These are phyloP conservation scores for Agrocybe pediades DNA, from an alignment of 768 basidiomycete species.

Conservation along the genomic window DNA sequence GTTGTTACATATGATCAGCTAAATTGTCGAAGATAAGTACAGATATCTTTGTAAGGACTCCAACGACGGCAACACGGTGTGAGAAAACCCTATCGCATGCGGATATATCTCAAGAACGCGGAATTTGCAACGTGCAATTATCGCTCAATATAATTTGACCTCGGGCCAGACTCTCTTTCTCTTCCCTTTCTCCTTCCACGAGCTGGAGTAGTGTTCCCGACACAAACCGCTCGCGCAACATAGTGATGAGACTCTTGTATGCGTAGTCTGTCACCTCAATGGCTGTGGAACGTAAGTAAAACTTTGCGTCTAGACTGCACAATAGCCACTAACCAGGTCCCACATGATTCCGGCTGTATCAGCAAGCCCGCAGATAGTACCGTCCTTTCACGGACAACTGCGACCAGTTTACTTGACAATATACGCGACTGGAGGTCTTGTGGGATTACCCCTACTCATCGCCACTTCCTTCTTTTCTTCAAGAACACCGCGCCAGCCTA, in stretches of 20 bases:
- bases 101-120: neutral
- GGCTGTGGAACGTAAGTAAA: slow-evolving; percentile 8
- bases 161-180: too few species aligned
- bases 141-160: neutral
- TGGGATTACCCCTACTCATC: slow-evolving; percentile 51
- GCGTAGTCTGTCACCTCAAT: slow-evolving; percentile 5
- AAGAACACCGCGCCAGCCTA: slow-evolving; percentile 46
- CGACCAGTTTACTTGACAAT: slow-evolving; percentile 44
- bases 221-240: neutral
- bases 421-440: slow-evolving; percentile 53
- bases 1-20: neutral
- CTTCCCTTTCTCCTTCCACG: neutral
- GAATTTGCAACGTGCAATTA: neutral
- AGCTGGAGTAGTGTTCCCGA: too few species aligned
- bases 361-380: slow-evolving; percentile 2
- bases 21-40: neutral
- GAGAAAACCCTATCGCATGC: neutral
- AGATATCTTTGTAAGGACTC: too few species aligned
- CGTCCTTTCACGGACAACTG: slow-evolving; percentile 27
- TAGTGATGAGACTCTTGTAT: slow-evolving; percentile 4
- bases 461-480: slow-evolving; percentile 44
- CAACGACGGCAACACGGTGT: neutral
- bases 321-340: neutral
- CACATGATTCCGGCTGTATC: neutral
- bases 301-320: neutral